phyloP scores from a whole-genome alignment of 345 rosid species.

The Ceriops decandra region DNA sequence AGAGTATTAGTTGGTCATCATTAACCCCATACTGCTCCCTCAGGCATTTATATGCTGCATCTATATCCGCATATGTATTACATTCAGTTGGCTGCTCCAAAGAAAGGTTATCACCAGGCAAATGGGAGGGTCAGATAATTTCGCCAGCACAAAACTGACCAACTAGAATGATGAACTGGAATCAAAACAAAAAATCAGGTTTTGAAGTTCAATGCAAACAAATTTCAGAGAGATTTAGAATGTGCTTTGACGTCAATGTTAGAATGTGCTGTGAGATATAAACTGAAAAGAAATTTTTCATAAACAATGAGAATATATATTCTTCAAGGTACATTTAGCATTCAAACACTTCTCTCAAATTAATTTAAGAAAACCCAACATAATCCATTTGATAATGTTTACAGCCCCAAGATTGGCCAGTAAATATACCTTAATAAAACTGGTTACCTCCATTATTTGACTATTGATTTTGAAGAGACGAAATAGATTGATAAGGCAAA shows the following conservation, averaged over 20 bases:
- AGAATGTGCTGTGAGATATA: too few relatives aligned
- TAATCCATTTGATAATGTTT: too few relatives aligned
- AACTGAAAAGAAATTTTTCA: too few relatives aligned
- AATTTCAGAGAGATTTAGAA: too few relatives aligned
- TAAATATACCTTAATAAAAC: too few relatives aligned
- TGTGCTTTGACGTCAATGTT: too few relatives aligned
- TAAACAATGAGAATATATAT: too few relatives aligned
- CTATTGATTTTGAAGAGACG: background rate
- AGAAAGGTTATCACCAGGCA: background rate
- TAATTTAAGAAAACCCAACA: too few relatives aligned
- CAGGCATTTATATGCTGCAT: conserved; percentile 78
- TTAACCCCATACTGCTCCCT: conserved; percentile 77
- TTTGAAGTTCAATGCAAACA: background rate
- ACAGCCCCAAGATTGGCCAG: too few relatives aligned
- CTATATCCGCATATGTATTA: conserved; percentile 92
- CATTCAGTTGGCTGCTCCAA: conserved; percentile 80
- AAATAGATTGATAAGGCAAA: background rate
- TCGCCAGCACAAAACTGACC: background rate
- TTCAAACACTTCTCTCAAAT: too few relatives aligned
- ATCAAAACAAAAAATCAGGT: background rate
- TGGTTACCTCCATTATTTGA: too few relatives aligned
- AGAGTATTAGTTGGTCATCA: conserved; percentile 83
- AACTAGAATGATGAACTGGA: background rate
- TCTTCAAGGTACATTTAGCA: too few relatives aligned
- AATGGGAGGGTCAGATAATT: background rate